A percentile compares a stretch with the other conserved stretches of the same genome.
Evolutionary conservation across 805 yeast species (phyloP).

Genomic region (Yamadazyma kitorensis): DNA sequence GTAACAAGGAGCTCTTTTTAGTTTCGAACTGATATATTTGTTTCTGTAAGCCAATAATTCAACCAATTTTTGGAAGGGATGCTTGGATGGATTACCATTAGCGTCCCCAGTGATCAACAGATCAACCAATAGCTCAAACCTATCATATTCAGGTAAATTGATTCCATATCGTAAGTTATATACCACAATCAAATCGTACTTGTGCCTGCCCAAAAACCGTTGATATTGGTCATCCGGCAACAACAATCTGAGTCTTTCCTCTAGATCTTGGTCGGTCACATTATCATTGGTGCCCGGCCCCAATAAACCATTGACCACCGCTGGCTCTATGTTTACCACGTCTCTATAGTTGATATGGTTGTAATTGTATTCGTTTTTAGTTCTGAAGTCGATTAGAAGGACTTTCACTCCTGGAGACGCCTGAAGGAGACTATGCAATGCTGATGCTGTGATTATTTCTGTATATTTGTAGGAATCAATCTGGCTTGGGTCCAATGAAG

Average conservation of each 20-base stretch:
- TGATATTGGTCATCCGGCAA: constrained; percentile 55
- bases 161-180: constrained; percentile 51
- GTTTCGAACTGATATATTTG: constrained; percentile 31
- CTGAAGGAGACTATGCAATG: constrained; percentile 12
- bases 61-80: constrained; percentile 54
- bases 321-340: constrained; percentile 74
- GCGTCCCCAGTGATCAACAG: constrained; percentile 30
- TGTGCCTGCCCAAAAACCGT: constrained; percentile 50
- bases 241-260: constrained; percentile 52
- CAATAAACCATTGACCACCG: constrained; percentile 28
- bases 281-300: constrained; percentile 24
- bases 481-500: no score
- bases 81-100: constrained; percentile 43
- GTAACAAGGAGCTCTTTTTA: constrained; percentile 30
- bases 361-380: constrained; percentile 54
- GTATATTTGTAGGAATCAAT: constrained; percentile 11
- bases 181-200: constrained; percentile 62
- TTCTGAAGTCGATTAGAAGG: constrained; percentile 71
- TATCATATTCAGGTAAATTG: constrained; percentile 18
- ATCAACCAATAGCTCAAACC: constrained; percentile 33
- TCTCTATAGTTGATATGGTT: constrained; percentile 62
- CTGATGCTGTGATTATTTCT: constrained; percentile 19
- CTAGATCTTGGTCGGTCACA: constrained; percentile 63
- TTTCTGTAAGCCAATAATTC: constrained; percentile 29
- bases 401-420: constrained; percentile 9